A percentile compares a stretch with the other conserved stretches of the same genome.
phyloP scores from a whole-genome alignment of 192 early-diverging fungal species.

The Backusella liffmaniae region DNA sequence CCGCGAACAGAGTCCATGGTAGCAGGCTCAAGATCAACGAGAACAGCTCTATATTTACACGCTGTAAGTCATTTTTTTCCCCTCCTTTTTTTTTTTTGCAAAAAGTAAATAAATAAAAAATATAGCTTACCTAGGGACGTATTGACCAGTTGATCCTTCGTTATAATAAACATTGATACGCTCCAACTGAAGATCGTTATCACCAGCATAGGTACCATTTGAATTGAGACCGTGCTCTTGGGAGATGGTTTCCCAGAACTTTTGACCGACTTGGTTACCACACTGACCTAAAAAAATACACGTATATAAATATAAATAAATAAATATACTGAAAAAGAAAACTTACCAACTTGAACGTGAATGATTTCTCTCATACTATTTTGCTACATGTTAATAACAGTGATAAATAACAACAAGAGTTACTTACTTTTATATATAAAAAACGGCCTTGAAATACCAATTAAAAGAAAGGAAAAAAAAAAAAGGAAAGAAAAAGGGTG shows the following conservation, averaged over 20 bases:
- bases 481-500: constrained; percentile 14
- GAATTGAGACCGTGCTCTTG: constrained; percentile 77
- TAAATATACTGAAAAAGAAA: no score
- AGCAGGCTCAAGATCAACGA: constrained; percentile 95
- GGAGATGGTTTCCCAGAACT: constrained; percentile 86
- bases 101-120: not conserved
- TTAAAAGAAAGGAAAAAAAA: constrained; percentile 4
- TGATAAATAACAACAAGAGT: not conserved
- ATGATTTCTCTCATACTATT: constrained; percentile 39
- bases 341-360: constrained; percentile 40
- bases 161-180: constrained; percentile 83
- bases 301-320: not conserved
- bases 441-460: not conserved
- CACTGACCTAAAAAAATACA: constrained; percentile 29
- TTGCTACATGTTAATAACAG: not conserved
- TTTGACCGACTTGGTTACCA: constrained; percentile 39
- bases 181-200: constrained; percentile 67
- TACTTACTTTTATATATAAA: not conserved
- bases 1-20: constrained; percentile 90
- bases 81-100: not conserved
- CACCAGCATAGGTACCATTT: constrained; percentile 57
- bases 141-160: constrained; percentile 62
- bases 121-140: constrained; percentile 61
- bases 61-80: not conserved
- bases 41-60: constrained; percentile 61